Percentiles rank a stretch among this genome's conserved stretches.
Conservation (phyloP, 345 rosid genomes). For the Citrus hindsii region DNA sequence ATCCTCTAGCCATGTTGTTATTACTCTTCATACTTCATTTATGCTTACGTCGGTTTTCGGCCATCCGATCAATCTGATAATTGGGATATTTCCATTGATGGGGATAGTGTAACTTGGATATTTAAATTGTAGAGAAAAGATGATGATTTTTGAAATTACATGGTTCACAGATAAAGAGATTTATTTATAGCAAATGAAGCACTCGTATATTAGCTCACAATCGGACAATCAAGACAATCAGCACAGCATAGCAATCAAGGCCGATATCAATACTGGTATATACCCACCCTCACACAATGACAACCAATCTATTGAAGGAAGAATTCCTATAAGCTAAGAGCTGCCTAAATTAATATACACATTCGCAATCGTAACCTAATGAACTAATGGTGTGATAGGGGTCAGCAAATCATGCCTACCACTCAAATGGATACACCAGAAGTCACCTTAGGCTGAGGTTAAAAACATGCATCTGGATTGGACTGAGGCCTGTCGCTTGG, state of each 20-base stretch:
- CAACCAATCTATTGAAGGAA: slow-evolving; percentile 17
- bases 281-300: slow-evolving; percentile 7
- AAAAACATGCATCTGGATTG: slow-evolving; percentile 52
- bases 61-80: not conserved
- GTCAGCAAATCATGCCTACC: slow-evolving; percentile 50
- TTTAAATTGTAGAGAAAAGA: not conserved
- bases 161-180: not conserved
- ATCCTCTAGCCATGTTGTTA: not conserved
- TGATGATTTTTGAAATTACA: not conserved
- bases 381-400: slow-evolving; percentile 47
- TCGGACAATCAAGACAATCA: slow-evolving; percentile 1
- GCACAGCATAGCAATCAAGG: slow-evolving; percentile 13
- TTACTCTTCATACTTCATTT: not conserved
- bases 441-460: slow-evolving; percentile 24
- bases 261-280: slow-evolving; percentile 13
- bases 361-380: slow-evolving; percentile 26
- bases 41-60: not conserved
- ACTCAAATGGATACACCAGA: slow-evolving; percentile 42
- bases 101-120: no score
- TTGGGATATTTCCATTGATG: not conserved
- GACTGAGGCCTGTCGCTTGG: slow-evolving; percentile 59
- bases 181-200: slow-evolving; percentile 16
- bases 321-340: slow-evolving; percentile 21
- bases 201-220: slow-evolving; percentile 13
- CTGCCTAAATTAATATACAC: slow-evolving; percentile 20